These are phyloP conservation scores for Hortiboletus rubellus DNA, from an alignment of 1,284 basidiomycete genomes.

Conservation along the genomic window DNA sequence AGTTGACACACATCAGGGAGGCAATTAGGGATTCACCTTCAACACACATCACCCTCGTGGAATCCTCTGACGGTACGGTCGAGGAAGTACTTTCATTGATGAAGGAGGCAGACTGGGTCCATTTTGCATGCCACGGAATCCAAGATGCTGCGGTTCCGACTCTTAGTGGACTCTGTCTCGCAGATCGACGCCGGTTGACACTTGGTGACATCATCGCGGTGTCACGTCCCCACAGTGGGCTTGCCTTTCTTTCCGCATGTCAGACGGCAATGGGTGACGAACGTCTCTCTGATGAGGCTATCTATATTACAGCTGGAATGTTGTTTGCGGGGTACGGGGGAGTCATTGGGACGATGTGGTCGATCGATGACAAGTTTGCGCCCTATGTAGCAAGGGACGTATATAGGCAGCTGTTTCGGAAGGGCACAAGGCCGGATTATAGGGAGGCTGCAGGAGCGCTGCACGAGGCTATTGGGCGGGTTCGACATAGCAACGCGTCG, in stretches of 20 bases:
- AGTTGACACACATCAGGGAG: conserved; percentile 5
- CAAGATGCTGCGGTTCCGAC: no score
- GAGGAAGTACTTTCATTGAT: conserved; percentile 8
- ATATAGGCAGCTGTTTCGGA: background rate
- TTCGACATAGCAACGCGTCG: background rate
- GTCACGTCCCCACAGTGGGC: conserved; percentile 9
- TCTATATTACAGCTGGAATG: conserved; percentile 10
- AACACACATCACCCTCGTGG: background rate
- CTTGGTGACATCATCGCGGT: no score
- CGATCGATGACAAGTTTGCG: conserved; percentile 10
- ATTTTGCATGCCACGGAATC: conserved; percentile 3
- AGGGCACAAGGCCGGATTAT: background rate
- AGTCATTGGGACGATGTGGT: conserved; percentile 15
- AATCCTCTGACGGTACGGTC: conserved; percentile 9
- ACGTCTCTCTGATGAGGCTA: conserved; percentile 4
- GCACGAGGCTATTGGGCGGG: background rate
- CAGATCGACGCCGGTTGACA: no score
- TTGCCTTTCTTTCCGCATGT: conserved; percentile 13
- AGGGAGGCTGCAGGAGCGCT: background rate
- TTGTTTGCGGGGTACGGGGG: conserved; percentile 9
- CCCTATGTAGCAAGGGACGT: conserved; percentile 7
- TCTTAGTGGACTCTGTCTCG: no score
- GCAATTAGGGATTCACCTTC: background rate
- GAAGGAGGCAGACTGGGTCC: conserved; percentile 11
- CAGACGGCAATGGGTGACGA: conserved; percentile 13